Conservation (phyloP, 2,329 filamentous ascomycete genomes). For the Aspergillus ibericus region DNA sequence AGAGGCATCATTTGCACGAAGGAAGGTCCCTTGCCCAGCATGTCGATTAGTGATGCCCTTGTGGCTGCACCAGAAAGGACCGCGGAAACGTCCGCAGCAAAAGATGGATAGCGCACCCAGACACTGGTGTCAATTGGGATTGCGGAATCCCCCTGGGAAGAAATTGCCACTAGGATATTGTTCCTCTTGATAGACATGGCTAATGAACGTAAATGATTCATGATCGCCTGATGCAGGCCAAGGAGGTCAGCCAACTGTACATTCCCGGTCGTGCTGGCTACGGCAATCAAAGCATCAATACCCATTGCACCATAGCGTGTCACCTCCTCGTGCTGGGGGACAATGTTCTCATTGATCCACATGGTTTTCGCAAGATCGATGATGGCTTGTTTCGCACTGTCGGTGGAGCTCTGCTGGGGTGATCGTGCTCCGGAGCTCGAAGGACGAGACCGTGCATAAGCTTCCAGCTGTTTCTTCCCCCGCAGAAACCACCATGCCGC, state of each 20-base stretch:
- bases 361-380: conserved; percentile 81
- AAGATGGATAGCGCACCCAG: conserved; percentile 74
- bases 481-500: conserved; percentile 88
- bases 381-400: conserved; percentile 69
- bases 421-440: conserved; percentile 54
- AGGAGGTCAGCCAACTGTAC: conserved; percentile 47
- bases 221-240: conserved; percentile 55
- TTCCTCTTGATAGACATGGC: conserved; percentile 82
- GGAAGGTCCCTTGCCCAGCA: conserved; percentile 47
- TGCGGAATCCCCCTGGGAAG: conserved; percentile 65
- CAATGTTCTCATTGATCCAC: conserved; percentile 64
- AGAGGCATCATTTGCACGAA: conserved; percentile 72
- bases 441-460: conserved; percentile 65
- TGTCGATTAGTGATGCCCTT: conserved; percentile 47
- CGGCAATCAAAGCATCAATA: conserved; percentile 41
- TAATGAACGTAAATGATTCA: conserved; percentile 69
- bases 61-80: conserved; percentile 63
- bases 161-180: conserved; percentile 66
- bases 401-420: conserved; percentile 41
- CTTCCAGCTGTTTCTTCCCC: conserved; percentile 74
- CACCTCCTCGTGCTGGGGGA: conserved; percentile 42
- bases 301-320: conserved; percentile 41
- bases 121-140: conserved; percentile 78
- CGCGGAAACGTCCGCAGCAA: conserved; percentile 70
- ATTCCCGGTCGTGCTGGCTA: conserved; percentile 48